Base-by-base conservation (phyloP, 192 early-diverging fungal genomes). In the Coemansia asiatica region DNA sequence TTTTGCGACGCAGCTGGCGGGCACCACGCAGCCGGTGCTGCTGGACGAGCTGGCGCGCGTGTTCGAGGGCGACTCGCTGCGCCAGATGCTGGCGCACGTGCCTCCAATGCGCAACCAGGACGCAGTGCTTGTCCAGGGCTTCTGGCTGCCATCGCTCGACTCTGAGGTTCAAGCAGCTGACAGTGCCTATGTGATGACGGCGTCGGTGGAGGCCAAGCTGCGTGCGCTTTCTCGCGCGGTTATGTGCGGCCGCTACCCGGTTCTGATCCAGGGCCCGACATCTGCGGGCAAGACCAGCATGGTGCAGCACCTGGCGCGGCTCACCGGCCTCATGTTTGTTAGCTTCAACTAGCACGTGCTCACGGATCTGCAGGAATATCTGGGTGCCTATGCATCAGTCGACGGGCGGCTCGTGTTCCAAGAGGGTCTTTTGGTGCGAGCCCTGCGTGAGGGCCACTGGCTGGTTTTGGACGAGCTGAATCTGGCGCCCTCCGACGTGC, bases 341-440 rank as follows among this genome's bases (percentile, higher is more conserved):
- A 90, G 97, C 46, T 95, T 99, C 72, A 99, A 99, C 78, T 98
- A 99, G 75, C 97, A 99, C 81, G 96, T 97, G 77, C 95, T 97
- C 73, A 99, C 97, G 1, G 97, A 99, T 71, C 66, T 99, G 68
- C 94, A 97, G 75, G 96, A 98, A 78, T 99, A 98, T 71, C 81
- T 99, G 35, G 97, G 97, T 58, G 87, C 91, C 0, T 99, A 97
- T 67, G 87, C 94, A 1, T 89, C 93, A 13, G 88, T 92, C 51
- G 87, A 92, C 48, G 95, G 94, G 4, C 84, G 85, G 61, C 84
- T 99, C 27, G 92, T 93, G 48, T 99, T 97, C 83, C 91, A 93
- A 72, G 97, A 99, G 83, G 97, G 97, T 62, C 87, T 95, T 8
- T 80, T 99, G 28, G 94, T 99, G 8, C 86, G 95, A 73, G 96